Base-by-base conservation (phyloP, 768 basidiomycete genomes). In the Pisolithus marmoratus region DNA sequence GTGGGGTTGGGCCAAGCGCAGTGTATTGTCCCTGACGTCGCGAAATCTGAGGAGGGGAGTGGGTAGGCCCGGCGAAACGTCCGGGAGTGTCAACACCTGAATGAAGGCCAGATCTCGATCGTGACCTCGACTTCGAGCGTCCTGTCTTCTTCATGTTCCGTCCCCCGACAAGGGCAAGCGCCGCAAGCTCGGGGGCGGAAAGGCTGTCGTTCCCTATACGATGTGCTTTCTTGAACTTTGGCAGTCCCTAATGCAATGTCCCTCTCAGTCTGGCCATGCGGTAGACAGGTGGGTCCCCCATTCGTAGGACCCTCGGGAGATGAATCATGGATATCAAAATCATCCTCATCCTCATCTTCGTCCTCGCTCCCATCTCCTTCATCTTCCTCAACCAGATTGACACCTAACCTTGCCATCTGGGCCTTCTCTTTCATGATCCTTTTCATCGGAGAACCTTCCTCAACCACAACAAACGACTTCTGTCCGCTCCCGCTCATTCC, bases 401-500 rank as follows among this genome's bases (percentile, higher is more conserved):
- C 51, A 7, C n/a, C 31, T n/a, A 22, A 38, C 17, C 26, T 59
- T 24, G 29, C 46, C 49, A 38, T 36, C 23, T 42, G 49, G 19
- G 23, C 19, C 29, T 36, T 48, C 50, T 63, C 59, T 58, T 56
- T 63, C 19, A 31, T 42, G 43, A 58, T 58, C 60, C 64, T 67
- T 54, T 66, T 71, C 57, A 79, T 79, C 15, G 71, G 62, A 1
- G 85, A 82, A 29, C 81, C 84, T 62, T 96, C 94, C 66, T 98
- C 96, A 22, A 99, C 92, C 19, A 99, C 90, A 40, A 98, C 96
- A 59, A 98, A 98, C 6, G 94, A 96, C 66, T 98, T 99, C 65
- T 99, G 96, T 43, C n/a, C 96, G 83, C 70, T 98, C 93, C 22
- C 95, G 84, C 69, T 99, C 95, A 72, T 99, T 99, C 96, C 96